Conservation (phyloP, 805 yeast genomes). For the Allodekkera sacchari region DNA sequence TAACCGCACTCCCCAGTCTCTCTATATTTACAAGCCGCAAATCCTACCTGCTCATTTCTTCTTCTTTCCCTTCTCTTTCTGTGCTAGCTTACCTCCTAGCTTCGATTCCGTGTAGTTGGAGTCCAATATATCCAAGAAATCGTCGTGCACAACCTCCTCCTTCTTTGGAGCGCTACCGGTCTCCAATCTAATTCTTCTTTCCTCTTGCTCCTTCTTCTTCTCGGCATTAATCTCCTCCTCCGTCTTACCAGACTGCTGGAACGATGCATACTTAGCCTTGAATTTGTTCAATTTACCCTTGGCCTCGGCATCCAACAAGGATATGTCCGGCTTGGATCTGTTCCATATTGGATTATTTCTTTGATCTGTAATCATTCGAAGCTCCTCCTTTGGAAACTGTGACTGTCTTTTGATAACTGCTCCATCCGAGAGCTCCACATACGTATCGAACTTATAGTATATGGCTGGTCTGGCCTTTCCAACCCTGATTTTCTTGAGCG, state of each 20-base stretch:
- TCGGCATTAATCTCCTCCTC: slow-evolving; percentile 20
- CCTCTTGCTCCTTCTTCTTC: slow-evolving; percentile 19
- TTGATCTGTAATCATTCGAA: slow-evolving; percentile 81
- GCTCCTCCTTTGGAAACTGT: slow-evolving; percentile 81
- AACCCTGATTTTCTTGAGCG: slow-evolving; percentile 55
- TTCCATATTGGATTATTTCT: slow-evolving; percentile 86
- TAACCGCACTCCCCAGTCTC: too few species aligned
- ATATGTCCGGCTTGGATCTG: slow-evolving; percentile 70
- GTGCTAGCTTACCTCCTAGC: slow-evolving; percentile 28
- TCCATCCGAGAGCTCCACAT: slow-evolving; percentile 91
- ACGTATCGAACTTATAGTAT: slow-evolving; percentile 80
- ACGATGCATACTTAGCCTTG: slow-evolving; percentile 55
- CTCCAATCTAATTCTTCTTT: slow-evolving; percentile 20
- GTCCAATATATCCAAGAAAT: slow-evolving; percentile 53
- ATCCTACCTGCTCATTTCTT: slow-evolving; percentile 8
- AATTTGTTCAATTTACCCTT: slow-evolving; percentile 74
- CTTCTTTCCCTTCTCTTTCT: slow-evolving; percentile 22
- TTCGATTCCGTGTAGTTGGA: slow-evolving; percentile 28
- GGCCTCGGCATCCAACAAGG: slow-evolving; percentile 69
- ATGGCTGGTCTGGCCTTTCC: slow-evolving; percentile 94
- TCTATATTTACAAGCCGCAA: too few species aligned
- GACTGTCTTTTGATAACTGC: slow-evolving; percentile 78
- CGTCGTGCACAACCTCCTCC: slow-evolving; percentile 21
- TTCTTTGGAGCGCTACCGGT: slow-evolving; percentile 19
- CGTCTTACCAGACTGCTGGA: slow-evolving; percentile 29